Conservation (phyloP, 768 basidiomycete genomes). For the Suillus bovinus region DNA sequence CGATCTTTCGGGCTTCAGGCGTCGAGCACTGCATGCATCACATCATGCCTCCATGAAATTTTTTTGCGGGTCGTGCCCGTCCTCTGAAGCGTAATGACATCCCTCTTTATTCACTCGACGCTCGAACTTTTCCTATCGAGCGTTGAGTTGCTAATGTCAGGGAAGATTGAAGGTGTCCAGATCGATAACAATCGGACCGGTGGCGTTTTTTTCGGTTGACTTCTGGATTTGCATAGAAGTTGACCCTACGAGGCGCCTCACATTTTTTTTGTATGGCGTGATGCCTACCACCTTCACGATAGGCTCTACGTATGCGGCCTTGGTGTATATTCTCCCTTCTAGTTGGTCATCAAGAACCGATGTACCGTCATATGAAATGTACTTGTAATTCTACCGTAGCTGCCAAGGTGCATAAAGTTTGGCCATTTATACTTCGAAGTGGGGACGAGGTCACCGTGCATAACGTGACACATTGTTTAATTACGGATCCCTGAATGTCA, state of each 20-base stretch:
- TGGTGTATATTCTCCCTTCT: not conserved
- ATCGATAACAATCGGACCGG: slow-evolving; percentile 7
- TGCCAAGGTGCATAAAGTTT: not conserved
- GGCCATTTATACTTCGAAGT: too few species aligned
- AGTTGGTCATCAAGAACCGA: not conserved
- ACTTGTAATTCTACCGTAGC: not conserved
- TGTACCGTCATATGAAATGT: not conserved
- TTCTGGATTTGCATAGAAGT: slow-evolving; percentile 34
- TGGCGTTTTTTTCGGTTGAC: slow-evolving; percentile 61
- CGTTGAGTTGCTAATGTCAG: slow-evolving; percentile 53
- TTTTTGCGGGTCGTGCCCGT: not conserved
- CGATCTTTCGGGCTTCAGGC: not conserved
- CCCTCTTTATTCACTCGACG: slow-evolving; percentile 49
- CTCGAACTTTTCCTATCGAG: slow-evolving; percentile 42
- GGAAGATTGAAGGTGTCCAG: slow-evolving; percentile 41
- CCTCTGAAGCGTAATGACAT: not conserved
- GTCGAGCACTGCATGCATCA: not conserved
- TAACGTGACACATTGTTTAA: not conserved
- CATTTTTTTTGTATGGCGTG: slow-evolving; percentile 27
- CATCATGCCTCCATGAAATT: not conserved
- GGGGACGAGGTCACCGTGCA: not conserved
- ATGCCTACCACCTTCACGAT: not conserved
- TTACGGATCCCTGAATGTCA: not conserved
- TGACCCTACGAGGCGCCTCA: slow-evolving; percentile 69
- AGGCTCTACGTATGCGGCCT: not conserved